A percentile compares a stretch with the other conserved stretches of the same genome.
phyloP scores from a whole-genome alignment of 108 stramenopile genomes.

The Nitzschia sp. region DNA sequence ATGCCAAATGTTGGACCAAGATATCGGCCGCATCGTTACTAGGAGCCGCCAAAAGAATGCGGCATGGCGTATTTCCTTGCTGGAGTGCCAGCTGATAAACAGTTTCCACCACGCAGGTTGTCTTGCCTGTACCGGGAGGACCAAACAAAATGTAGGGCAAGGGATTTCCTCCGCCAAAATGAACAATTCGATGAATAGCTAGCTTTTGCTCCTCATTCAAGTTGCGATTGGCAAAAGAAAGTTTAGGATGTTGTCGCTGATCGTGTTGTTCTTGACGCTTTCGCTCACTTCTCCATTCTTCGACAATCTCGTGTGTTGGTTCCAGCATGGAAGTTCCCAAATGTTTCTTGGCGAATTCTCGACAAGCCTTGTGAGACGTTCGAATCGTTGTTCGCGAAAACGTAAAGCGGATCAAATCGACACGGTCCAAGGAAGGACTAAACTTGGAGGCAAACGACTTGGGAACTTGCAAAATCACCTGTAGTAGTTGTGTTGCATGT shows the following conservation, averaged over 20 bases:
- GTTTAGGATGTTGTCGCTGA: neutral
- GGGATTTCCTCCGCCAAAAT: constrained; percentile 32
- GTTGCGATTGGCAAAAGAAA: constrained; percentile 38
- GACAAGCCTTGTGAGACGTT: constrained; percentile 40
- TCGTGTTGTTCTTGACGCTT: neutral
- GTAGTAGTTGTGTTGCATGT: constrained; percentile 19
- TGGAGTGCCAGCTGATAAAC: constrained; percentile 48
- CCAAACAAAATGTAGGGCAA: constrained; percentile 69
- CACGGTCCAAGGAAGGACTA: constrained; percentile 31
- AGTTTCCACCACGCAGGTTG: constrained; percentile 66
- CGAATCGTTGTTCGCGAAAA: constrained; percentile 54
- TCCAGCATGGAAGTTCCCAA: constrained; percentile 27
- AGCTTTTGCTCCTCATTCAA: constrained; percentile 57
- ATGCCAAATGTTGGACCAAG: constrained; percentile 48
- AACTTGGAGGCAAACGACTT: constrained; percentile 30
- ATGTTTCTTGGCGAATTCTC: neutral
- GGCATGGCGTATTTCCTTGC: constrained; percentile 19
- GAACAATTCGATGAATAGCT: constrained; percentile 43
- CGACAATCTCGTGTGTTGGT: neutral
- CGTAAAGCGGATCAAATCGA: constrained; percentile 58
- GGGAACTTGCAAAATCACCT: constrained; percentile 45
- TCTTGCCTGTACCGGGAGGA: no score
- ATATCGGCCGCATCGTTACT: constrained; percentile 68
- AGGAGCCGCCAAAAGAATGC: constrained; percentile 61
- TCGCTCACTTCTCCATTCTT: neutral